A percentile compares a stretch with the other conserved stretches of the same genome.
These are phyloP conservation scores for Scytalidium sp. DNA, from an alignment of 2,329 filamentous ascomycete genomes.

Conservation along the genomic window DNA sequence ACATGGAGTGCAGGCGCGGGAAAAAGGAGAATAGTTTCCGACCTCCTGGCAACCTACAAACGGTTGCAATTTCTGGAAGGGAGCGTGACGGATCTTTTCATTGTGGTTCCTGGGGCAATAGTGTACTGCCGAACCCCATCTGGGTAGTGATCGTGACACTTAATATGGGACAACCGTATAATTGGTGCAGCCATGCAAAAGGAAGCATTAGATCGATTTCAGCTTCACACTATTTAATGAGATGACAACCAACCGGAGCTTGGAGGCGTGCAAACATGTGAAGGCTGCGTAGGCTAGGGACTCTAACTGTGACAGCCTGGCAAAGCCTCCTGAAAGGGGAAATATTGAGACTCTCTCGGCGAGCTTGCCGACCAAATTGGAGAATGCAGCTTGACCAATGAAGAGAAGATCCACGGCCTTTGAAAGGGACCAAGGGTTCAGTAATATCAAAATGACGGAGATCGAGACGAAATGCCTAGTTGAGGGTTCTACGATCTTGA, in stretches of 20 bases:
- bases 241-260: neutral
- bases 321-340: neutral
- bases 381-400: neutral
- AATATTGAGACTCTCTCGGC: neutral
- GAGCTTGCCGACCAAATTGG: neutral
- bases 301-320: neutral
- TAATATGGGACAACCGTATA: no score
- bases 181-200: neutral
- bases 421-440: no score
- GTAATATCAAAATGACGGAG: no score
- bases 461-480: slow-evolving; percentile 23
- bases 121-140: neutral
- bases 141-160: no score
- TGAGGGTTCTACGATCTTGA: no score
- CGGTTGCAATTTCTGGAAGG: no score
- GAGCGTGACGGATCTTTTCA: neutral
- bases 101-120: neutral
- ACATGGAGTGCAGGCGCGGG: no score
- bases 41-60: no score
- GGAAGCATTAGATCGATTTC: neutral
- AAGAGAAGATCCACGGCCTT: no score
- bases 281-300: neutral
- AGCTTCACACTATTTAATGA: neutral
- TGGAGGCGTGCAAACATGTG: neutral
- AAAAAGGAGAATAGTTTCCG: no score